Evolutionary conservation across 2,329 filamentous ascomycete genomes (phyloP).

Genomic region (Aspergillus tubingensis): DNA sequence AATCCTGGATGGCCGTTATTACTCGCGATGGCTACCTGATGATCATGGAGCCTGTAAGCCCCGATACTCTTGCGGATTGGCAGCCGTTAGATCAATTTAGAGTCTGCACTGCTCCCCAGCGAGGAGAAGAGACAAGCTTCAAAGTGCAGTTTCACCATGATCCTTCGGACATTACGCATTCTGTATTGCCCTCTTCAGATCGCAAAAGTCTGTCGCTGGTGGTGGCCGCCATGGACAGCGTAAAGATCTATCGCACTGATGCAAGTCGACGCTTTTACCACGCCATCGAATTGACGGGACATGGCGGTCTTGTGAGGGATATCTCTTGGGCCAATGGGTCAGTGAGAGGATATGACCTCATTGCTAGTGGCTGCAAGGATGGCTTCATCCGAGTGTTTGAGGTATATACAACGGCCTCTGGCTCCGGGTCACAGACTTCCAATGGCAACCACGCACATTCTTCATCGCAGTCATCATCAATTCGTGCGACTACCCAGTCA

Average conservation of each 20-base stretch:
- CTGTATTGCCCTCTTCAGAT: constrained; percentile 77
- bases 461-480: constrained; percentile 30
- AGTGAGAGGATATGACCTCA: constrained; percentile 82
- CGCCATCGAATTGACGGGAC: constrained; percentile 72
- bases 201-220: constrained; percentile 77
- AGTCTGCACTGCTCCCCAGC: constrained; percentile 67
- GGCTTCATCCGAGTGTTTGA: constrained; percentile 88
- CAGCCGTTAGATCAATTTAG: constrained; percentile 72
- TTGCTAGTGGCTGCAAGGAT: constrained; percentile 92
- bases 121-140: constrained; percentile 86
- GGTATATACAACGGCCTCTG: constrained; percentile 41
- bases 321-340: constrained; percentile 92
- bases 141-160: constrained; percentile 87
- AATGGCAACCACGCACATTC: constrained; percentile 31
- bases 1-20: constrained; percentile 83
- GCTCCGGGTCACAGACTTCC: constrained; percentile 28
- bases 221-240: constrained; percentile 80
- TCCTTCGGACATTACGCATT: constrained; percentile 68
- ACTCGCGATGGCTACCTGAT: constrained; percentile 78
- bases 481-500: constrained; percentile 40
- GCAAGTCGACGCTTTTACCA: constrained; percentile 78
- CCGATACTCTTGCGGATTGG: constrained; percentile 79
- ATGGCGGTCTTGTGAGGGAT: constrained; percentile 78
- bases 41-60: constrained; percentile 81
- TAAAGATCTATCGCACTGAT: constrained; percentile 79